Evolutionary conservation across 805 yeast species (phyloP), one percentile per base, ranked within the genome.

Genomic region (Yamadazyma philogaea): DNA sequence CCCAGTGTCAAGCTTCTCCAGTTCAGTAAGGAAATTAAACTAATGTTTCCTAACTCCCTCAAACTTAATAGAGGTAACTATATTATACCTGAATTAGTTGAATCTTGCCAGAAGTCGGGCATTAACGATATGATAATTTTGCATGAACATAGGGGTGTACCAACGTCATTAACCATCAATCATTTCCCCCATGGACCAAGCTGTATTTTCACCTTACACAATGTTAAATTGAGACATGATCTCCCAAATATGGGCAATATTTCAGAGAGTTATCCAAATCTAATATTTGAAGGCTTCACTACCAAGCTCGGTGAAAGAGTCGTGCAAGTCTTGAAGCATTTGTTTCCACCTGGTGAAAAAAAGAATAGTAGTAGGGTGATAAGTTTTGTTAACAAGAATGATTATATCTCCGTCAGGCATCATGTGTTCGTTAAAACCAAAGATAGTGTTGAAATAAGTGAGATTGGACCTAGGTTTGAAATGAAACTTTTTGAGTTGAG

Each of bases 171-270:
- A 46, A 91, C 98, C 1, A 69, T 93, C 20, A 83, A 93, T 26
- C 99, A 93, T 70, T 86, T 93, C 62, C 99, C 99, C 3, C 96
- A 93, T 60, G 99, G 99, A 0, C 99, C 99, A 15, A 86, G 97
- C 2, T 95, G 93, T 26, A 83, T 86, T 35, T 93, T 93, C 72
- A 87, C 97, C 8, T 70, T 93, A 44, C 98, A 93, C 65, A 93
- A 93, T 57, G 98, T 93, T 41, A 89, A 87, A 19, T 71, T 93
- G 44, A 82, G 98, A 63, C 99, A 93, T 63, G 99, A 93, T 66
- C 77, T 93, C 34, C 71, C 84, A 20, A 80, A 87, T 54, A 75
- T 84, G 22, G 97, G 97, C 12, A 89, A 86, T 56, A 87, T 86
- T 50, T 81, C 91, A 44, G 97, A 93, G 65, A 87, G 86, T 1